Evolutionary conservation across 345 rosid species (phyloP), one percentile per base, ranked within the genome.

Genomic region (Tarenaya hassleriana): DNA sequence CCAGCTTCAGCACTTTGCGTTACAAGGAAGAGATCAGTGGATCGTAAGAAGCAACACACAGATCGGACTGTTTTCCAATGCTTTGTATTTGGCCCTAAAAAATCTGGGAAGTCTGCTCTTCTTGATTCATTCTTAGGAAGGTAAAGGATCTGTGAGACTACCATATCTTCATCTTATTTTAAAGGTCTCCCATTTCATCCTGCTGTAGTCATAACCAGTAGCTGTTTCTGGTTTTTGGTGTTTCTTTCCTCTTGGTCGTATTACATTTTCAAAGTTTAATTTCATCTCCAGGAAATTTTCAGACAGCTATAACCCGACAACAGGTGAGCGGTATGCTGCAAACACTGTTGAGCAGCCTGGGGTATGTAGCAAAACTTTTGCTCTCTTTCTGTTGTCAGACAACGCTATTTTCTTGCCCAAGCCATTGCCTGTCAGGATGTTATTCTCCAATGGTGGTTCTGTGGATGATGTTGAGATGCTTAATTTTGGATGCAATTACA

Each of bases 41-140:
- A 87, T 68, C 79, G 79, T 35, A 87, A 79, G 83, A 87, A 83
- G 77, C 81, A 77, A 55, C 74, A 21, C 44, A 74, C 86, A 50
- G 87, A 81, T 40, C 79, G 83, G 70, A 79, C 74, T 66, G 85
- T 83, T 55, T 83, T 81, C 53, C 80, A 57, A 53, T 76, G 92
- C 76, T 64, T 59, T 67, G 85, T 79, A 70, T 74, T 87, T 64
- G 92, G 94, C 52, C 82, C 96, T 16, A 66, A 68, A 62, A 79
- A 66, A n/a, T 67, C 94, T 58, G 94, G 96, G 69, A 83, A 87
- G 64, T 75, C 94, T 55, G 68, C 84, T 35, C 45, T 83, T 14
- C 64, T 83, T 52, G 75, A 79, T 71, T 74, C 94, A 37, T 77
- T 87, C 62, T 7, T 76, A 62, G 92, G 69, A 70, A 83, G 96